A percentile compares a stretch with the other conserved stretches of the same genome.
phyloP scores from a whole-genome alignment of 164 flowering plant species.

The Annona cherimola region DNA sequence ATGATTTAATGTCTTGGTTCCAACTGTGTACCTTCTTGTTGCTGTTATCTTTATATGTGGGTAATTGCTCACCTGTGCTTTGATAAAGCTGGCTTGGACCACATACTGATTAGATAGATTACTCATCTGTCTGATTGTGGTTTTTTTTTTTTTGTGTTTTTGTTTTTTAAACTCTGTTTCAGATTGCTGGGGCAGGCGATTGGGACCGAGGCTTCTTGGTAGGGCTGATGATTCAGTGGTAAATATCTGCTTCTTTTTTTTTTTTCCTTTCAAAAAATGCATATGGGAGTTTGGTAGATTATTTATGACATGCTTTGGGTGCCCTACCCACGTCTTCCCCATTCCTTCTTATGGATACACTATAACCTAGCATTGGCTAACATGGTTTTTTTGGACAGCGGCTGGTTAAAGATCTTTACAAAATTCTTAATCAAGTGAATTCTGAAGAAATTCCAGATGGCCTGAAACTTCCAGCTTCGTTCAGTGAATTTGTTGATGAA shows the following conservation, averaged over 20 bases:
- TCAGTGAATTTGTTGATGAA: slow-evolving; percentile 66
- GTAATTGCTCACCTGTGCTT: neutral
- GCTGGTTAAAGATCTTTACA: slow-evolving; percentile 70
- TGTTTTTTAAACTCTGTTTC: slow-evolving; percentile 12
- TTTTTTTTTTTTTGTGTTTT: neutral
- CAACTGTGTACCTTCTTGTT: neutral
- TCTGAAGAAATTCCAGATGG: slow-evolving; percentile 67
- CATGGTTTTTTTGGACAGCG: slow-evolving; percentile 47
- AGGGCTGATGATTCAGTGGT: slow-evolving; percentile 85
- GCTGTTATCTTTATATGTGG: neutral
- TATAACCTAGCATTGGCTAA: slow-evolving; percentile 7
- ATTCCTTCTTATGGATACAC: neutral
- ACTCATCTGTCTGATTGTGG: neutral
- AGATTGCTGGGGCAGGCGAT: slow-evolving; percentile 94
- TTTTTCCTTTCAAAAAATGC: neutral
- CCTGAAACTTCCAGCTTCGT: slow-evolving; percentile 69
- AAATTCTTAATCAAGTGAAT: slow-evolving; percentile 73
- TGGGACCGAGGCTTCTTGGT: slow-evolving; percentile 88
- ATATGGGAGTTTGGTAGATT: neutral
- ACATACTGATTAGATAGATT: too few relatives aligned
- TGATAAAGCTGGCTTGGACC: neutral
- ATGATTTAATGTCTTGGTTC: neutral
- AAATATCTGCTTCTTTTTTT: slow-evolving; percentile 13
- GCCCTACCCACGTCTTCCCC: neutral
- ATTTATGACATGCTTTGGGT: slow-evolving; percentile 3